Evolutionary conservation across 768 basidiomycete genomes (phyloP), one percentile per base, ranked within the genome.

Genomic region (Rhodosporidiobolus odoratus): DNA sequence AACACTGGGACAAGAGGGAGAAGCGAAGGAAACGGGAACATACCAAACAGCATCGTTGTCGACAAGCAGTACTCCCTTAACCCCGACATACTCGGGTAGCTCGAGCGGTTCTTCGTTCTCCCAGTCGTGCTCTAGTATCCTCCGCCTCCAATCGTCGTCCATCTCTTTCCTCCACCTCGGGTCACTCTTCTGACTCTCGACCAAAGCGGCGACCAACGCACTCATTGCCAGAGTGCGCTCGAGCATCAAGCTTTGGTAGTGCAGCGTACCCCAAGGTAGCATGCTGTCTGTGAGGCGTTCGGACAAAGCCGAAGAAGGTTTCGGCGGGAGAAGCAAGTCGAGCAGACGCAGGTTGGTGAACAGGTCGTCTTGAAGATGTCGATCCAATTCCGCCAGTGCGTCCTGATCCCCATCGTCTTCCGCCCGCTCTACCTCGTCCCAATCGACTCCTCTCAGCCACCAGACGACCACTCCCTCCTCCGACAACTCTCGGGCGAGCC

Each of bases 21-120:
- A 35, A 32, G 17, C 8, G 47, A 4, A 17, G 25, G 48, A 35
- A 27, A 41, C 25, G 52, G 58, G 53, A 32, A 50, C 71, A 50
- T 35, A 75, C 74, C 74, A 75, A 34, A 72, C 71, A 32, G 74
- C 74, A 38, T 75, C 74, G 50, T 72, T 72, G 40, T 75, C 74
- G 16, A 70, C 74, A 9, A 75, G 52, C 56, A 75, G 43, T 0
- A 75, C 68, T 1, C 74, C 74, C 47, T 58, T 66, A 41, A 73
- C 68, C 2, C 72, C 72, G 1, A 48, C 58, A 3, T 58, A 73
- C 25, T 54, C 25, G 0, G 57, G 57, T 34, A 52, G 30, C 37
- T 56, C 58, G 8, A 67, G 34, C 27, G 53, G 58, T 4, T 56
- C 62, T 5, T 30, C 67, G 40, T 62, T n/a, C 65, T 73, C 72